A percentile compares a stretch with the other conserved stretches of the same genome.
phyloP scores from a whole-genome alignment of 805 yeast genomes.

The Teunomyces lycoperdinae region DNA sequence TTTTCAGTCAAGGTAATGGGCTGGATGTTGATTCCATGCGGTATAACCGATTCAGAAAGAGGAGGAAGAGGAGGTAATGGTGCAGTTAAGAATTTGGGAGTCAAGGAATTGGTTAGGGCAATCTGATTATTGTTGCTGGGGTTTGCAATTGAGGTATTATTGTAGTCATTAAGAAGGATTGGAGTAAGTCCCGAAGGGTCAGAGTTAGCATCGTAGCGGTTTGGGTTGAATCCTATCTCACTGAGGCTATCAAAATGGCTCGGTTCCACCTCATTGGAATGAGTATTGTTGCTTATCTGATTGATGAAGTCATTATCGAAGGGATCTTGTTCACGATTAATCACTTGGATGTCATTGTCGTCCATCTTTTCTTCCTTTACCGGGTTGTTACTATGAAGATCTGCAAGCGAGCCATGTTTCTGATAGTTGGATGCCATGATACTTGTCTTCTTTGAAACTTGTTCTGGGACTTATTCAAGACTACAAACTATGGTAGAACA shows the following conservation, averaged over 20 bases:
- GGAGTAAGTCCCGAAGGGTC: constrained; percentile 4
- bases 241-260: neutral
- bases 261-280: neutral
- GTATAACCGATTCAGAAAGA: constrained; percentile 29
- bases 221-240: neutral
- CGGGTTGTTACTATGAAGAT: neutral
- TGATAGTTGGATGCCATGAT: constrained; percentile 1
- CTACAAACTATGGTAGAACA: constrained; percentile 1
- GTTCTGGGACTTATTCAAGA: neutral
- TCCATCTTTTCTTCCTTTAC: neutral
- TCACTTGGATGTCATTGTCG: constrained; percentile 22
- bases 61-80: constrained; percentile 28
- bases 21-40: constrained; percentile 18
- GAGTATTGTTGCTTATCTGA: neutral
- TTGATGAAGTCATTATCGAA: constrained; percentile 8
- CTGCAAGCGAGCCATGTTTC: neutral
- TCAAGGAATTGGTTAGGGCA: constrained; percentile 4
- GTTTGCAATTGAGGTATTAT: neutral
- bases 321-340: constrained; percentile 14
- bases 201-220: neutral
- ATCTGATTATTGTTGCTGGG: constrained; percentile 2
- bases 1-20: constrained; percentile 8
- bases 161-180: constrained; percentile 2
- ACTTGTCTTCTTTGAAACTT: neutral
- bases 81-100: constrained; percentile 9